Percentiles rank a stretch among this genome's conserved stretches.
Evolutionary conservation across 2,329 filamentous ascomycete genomes (phyloP).

Genomic region (Pseudocercospora ulei): DNA sequence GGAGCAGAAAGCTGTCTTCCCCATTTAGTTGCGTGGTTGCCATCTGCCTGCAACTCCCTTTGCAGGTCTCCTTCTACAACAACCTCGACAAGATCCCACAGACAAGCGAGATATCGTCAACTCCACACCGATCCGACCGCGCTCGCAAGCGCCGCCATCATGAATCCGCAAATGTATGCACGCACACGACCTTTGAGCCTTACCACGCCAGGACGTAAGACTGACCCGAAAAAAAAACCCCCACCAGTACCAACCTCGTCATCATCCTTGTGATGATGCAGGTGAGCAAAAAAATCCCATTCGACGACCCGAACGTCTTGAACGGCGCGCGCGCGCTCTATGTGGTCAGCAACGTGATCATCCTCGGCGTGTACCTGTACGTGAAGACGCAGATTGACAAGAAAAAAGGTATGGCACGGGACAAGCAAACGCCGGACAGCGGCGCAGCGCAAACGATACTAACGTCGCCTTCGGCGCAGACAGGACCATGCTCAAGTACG

Average conservation of each 20-base stretch:
- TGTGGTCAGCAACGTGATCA: conserved; percentile 67
- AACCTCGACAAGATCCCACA: too few species aligned
- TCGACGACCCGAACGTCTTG: conserved; percentile 71
- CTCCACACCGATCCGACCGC: not conserved
- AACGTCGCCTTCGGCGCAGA: conserved; percentile 47
- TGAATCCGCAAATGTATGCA: conserved; percentile 33
- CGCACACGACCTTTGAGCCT: conserved; percentile 11
- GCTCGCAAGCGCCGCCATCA: conserved; percentile 20
- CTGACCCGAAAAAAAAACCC: conserved; percentile 12
- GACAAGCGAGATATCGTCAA: not conserved
- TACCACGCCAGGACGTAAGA: conserved; percentile 3
- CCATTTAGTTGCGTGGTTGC: too few species aligned
- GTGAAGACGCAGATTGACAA: conserved; percentile 77
- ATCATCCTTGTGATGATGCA: conserved; percentile 98
- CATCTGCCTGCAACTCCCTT: too few species aligned
- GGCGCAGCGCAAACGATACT: not conserved
- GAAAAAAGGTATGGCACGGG: conserved; percentile 70
- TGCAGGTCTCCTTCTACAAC: too few species aligned
- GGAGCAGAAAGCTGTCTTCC: too few species aligned
- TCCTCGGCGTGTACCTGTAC: conserved; percentile 74
- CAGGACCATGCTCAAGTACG: conserved; percentile 94
- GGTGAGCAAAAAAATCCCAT: conserved; percentile 88
- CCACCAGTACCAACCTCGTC: conserved; percentile 72
- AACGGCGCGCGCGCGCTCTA: conserved; percentile 56
- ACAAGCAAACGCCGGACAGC: not conserved